Conservation (phyloP, 257 asterid species). For the Nicotiana sylvestris region DNA sequence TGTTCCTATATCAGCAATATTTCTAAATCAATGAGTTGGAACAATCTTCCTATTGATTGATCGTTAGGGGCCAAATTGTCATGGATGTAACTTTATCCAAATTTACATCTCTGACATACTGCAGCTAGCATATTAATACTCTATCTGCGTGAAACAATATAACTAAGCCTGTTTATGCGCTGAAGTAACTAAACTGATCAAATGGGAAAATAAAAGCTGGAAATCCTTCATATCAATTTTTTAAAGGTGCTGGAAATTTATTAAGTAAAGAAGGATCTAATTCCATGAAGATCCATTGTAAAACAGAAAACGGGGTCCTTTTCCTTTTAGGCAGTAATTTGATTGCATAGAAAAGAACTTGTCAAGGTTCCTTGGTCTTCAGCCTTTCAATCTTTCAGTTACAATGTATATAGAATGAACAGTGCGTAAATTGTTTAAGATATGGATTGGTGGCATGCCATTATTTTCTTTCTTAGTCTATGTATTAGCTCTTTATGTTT, state of each 20-base stretch:
- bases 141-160: neutral
- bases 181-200: neutral
- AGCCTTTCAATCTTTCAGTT: neutral
- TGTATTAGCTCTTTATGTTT: conserved; percentile 11
- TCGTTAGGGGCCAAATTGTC: neutral
- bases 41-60: neutral
- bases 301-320: neutral
- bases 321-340: conserved; percentile 4
- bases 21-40: conserved; percentile 2
- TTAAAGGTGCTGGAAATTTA: neutral
- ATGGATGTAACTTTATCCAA: neutral
- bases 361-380: neutral
- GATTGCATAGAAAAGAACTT: neutral
- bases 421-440: neutral
- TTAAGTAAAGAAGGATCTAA: neutral
- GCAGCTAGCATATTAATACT: neutral
- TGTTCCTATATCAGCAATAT: neutral
- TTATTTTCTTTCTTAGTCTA: neutral
- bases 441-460: neutral
- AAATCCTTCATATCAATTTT: neutral
- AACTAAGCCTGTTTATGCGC: neutral
- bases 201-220: neutral
- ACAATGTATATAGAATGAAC: neutral
- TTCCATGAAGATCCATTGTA: neutral
- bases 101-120: neutral